Conservation (phyloP, 352 stramenopile species). For the Pythium chondricola region DNA sequence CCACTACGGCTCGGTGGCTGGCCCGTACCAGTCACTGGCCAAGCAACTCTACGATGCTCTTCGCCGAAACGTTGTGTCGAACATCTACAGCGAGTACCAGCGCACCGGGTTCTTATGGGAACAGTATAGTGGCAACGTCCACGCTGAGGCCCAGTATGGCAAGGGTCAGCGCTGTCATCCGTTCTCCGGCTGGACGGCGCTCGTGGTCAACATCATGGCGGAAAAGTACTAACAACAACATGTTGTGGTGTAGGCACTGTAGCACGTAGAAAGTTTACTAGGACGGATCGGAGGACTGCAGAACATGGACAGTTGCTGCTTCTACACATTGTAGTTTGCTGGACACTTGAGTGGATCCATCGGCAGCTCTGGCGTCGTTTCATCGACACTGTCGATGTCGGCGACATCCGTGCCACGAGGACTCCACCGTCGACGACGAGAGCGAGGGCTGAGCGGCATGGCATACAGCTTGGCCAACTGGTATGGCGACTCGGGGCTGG, state of each 20-base stretch:
- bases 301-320: too few species aligned
- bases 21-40: slow-evolving; percentile 42
- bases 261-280: too few species aligned
- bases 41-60: slow-evolving; percentile 36
- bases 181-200: slow-evolving; percentile 92
- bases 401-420: slow-evolving; percentile 8
- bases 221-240: slow-evolving; percentile 71
- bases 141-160: slow-evolving; percentile 42
- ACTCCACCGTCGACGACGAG: slow-evolving; percentile 14
- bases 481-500: background rate
- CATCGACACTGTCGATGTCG: slow-evolving; percentile 17
- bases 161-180: slow-evolving; percentile 86
- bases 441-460: slow-evolving; percentile 12
- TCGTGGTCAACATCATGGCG: slow-evolving; percentile 91
- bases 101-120: slow-evolving; percentile 91
- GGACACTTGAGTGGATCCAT: slow-evolving; percentile 41
- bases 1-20: slow-evolving; percentile 50
- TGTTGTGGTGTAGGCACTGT: too few species aligned
- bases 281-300: too few species aligned
- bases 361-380: too few species aligned
- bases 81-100: slow-evolving; percentile 76
- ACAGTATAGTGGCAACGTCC: slow-evolving; percentile 86
- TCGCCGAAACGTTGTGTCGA: slow-evolving; percentile 54
- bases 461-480: slow-evolving; percentile 11
- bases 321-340: slow-evolving; percentile 48